Evolutionary conservation across 225 moss, liverwort and hornwort genomes (phyloP).

Genomic region (Takakia lepidozioides): DNA sequence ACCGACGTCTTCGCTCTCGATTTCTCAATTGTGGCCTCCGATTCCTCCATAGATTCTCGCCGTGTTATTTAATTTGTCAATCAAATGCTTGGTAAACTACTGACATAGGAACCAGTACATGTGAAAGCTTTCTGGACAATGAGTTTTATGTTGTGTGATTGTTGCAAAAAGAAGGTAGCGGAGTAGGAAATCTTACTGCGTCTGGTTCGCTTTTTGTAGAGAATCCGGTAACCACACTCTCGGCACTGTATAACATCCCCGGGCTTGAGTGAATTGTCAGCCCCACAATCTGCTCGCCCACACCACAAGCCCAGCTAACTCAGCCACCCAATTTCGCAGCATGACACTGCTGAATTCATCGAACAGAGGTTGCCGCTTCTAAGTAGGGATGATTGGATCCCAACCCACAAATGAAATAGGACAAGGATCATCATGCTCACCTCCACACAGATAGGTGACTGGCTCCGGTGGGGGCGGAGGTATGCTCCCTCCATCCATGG

Average conservation of each 20-base stretch:
- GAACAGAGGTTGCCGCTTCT: neutral
- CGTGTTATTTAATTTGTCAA: neutral
- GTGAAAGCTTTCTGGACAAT: neutral
- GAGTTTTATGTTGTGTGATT: neutral
- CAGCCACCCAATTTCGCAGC: neutral
- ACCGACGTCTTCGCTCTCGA: too few relatives aligned
- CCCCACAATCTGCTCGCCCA: slow-evolving; percentile 47
- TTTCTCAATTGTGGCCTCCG: too few relatives aligned
- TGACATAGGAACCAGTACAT: neutral
- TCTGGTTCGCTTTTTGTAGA: slow-evolving; percentile 72
- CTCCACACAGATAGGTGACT: slow-evolving; percentile 41
- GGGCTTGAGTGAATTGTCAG: slow-evolving; percentile 70
- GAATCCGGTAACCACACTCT: slow-evolving; percentile 74
- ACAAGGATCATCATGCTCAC: slow-evolving; percentile 7
- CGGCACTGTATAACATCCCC: slow-evolving; percentile 90
- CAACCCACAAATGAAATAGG: neutral
- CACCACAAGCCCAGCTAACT: neutral
- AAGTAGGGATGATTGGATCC: neutral
- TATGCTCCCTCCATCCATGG: slow-evolving; percentile 34
- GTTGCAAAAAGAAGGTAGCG: neutral
- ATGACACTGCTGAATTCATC: neutral
- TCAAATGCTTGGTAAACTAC: neutral
- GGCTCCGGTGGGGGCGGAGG: slow-evolving; percentile 31
- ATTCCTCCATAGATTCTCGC: too few relatives aligned
- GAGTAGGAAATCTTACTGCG: slow-evolving; percentile 33